phyloP scores from a whole-genome alignment of 495 filamentous ascomycete species.

The Saxophila tyrrhenica region DNA sequence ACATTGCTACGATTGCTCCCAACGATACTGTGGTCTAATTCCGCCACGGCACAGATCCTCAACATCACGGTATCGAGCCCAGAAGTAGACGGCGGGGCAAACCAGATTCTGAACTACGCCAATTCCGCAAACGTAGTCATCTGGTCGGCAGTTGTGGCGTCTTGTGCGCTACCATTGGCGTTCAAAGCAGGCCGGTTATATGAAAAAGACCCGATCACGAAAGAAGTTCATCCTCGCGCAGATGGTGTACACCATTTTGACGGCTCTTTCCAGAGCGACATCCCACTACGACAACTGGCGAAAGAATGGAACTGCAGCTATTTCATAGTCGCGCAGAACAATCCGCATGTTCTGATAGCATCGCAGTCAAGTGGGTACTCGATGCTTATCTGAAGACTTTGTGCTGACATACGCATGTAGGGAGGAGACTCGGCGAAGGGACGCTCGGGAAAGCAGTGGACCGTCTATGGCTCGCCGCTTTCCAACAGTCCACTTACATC shows the following conservation, averaged over 20 bases:
- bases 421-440: constrained; percentile 24
- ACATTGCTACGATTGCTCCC: no score
- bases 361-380: constrained; percentile 72
- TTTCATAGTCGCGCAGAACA: constrained; percentile 94
- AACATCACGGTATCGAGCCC: constrained; percentile 88
- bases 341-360: constrained; percentile 60
- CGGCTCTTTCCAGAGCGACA: constrained; percentile 85
- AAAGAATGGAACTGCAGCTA: constrained; percentile 99
- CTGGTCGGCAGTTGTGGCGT: constrained; percentile 93
- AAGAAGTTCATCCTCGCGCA: constrained; percentile 56
- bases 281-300: constrained; percentile 80
- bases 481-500: neutral
- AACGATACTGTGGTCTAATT: no score
- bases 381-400: constrained; percentile 31
- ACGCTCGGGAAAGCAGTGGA: neutral
- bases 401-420: neutral
- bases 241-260: constrained; percentile 33
- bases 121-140: constrained; percentile 90
- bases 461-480: neutral
- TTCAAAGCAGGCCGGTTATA: constrained; percentile 73
- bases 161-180: constrained; percentile 83
- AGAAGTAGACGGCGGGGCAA: constrained; percentile 31
- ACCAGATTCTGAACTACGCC: constrained; percentile 74
- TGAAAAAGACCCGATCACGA: constrained; percentile 66
- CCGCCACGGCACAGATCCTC: no score